A percentile compares a stretch with the other conserved stretches of the same genome.
These are phyloP conservation scores for Podaxis sp. DNA, from an alignment of 768 basidiomycete species.

Conservation along the genomic window DNA sequence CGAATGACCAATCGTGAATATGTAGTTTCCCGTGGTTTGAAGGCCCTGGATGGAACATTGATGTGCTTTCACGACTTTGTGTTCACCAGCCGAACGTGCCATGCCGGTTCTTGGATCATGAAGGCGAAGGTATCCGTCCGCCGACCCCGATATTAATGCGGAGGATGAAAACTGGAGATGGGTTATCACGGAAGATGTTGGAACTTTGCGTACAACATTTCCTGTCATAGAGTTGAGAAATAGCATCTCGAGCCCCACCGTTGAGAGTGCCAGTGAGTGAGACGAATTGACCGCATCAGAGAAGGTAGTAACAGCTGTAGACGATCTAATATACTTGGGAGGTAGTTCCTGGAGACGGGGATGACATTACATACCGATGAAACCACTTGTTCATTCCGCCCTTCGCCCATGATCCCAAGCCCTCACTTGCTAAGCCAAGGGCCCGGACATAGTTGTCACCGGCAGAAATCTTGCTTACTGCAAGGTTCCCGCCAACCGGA, in stretches of 20 bases:
- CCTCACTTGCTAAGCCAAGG: conserved; percentile 54
- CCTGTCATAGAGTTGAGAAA: conserved; percentile 79
- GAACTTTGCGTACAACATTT: conserved; percentile 52
- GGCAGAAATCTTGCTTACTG: conserved; percentile 72
- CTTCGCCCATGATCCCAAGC: conserved; percentile 80
- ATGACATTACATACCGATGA: conserved; percentile 49
- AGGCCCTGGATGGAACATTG: conserved; percentile 80
- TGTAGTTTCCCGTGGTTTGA: conserved; percentile 73
- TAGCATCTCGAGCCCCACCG: conserved; percentile 57
- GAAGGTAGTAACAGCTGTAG: conserved; percentile 38
- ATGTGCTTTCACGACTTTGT: conserved; percentile 70
- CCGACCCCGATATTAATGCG: conserved; percentile 62
- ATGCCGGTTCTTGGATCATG: conserved; percentile 69
- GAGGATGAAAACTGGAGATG: conserved; percentile 70
- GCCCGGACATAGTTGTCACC: conserved; percentile 82
- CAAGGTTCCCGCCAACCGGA: conserved; percentile 63
- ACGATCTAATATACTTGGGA: conserved; percentile 24
- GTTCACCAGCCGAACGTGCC: conserved; percentile 46
- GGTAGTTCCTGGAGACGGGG: neutral
- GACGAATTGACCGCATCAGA: conserved; percentile 51
- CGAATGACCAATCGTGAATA: conserved; percentile 86
- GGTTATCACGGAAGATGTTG: conserved; percentile 56
- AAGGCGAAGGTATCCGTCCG: conserved; percentile 72
- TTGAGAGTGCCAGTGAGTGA: conserved; percentile 59
- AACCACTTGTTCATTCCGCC: conserved; percentile 87